Percentiles rank a stretch among this genome's conserved stretches.
phyloP scores from a whole-genome alignment of 148 eudicot species.

The Agrostemma githago region DNA sequence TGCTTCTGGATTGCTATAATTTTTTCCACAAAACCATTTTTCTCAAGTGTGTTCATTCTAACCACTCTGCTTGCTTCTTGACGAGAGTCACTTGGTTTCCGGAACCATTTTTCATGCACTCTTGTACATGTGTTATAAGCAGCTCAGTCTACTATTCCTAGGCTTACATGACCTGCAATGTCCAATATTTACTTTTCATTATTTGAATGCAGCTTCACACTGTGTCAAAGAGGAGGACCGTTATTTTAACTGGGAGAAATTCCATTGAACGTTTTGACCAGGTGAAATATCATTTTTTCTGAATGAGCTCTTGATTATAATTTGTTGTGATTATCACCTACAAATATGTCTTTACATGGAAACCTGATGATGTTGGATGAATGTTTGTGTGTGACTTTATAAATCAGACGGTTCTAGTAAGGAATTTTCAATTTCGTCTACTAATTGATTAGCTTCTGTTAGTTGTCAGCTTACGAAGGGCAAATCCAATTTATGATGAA shows the following conservation, averaged over 20 bases:
- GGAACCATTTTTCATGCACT: neutral
- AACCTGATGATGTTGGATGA: neutral
- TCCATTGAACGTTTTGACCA: slow-evolving; percentile 45
- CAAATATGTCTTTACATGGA: neutral
- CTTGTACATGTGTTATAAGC: neutral
- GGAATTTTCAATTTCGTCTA: no score
- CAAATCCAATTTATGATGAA: no score
- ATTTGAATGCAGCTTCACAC: slow-evolving; percentile 36
- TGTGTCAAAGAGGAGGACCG: slow-evolving; percentile 37
- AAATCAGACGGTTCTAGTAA: no score
- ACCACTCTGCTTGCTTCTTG: neutral
- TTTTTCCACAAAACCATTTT: no score
- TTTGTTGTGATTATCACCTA: neutral
- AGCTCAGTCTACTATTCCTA: neutral
- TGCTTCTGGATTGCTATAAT: neutral
- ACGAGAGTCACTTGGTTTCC: neutral
- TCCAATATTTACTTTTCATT: neutral
- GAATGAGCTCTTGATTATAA: neutral
- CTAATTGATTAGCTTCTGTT: no score
- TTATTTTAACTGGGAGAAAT: slow-evolving; percentile 53
- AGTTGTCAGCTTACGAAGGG: no score
- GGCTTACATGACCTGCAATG: neutral
- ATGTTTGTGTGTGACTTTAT: neutral
- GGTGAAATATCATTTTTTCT: slow-evolving; percentile 30
- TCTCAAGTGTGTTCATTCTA: neutral